Conservation (phyloP, 306 rosid species). For the Vigna unguiculata region DNA sequence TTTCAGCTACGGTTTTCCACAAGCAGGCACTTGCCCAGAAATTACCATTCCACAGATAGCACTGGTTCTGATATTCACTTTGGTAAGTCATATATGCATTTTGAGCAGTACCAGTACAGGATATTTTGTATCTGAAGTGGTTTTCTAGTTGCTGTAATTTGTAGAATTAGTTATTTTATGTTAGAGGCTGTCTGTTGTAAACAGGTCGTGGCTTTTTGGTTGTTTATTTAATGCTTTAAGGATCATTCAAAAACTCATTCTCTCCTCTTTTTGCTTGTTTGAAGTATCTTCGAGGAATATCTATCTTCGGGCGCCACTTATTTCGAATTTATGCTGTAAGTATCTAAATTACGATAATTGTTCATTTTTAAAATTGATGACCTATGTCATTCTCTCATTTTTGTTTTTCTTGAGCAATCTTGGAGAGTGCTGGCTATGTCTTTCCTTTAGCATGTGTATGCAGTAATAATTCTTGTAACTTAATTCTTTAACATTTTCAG, state of each 20-base stretch:
- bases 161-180: background rate
- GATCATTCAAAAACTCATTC: conserved; percentile 41
- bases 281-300: conserved; percentile 89
- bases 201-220: background rate
- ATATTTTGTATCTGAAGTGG: conserved; percentile 11
- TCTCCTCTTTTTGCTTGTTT: conserved; percentile 38
- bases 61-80: conserved; percentile 75
- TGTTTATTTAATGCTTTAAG: conserved; percentile 41
- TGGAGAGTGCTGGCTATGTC: background rate
- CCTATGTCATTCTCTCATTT: background rate
- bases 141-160: conserved; percentile 6
- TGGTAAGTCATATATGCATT: conserved; percentile 59
- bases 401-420: background rate
- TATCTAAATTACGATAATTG: conserved; percentile 35
- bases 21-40: conserved; percentile 91
- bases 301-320: conserved; percentile 75
- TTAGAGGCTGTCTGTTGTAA: conserved; percentile 10
- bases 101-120: conserved; percentile 11
- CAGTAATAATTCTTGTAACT: conserved; percentile 24
- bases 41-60: conserved; percentile 86
- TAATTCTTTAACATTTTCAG: conserved; percentile 59
- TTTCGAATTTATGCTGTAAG: conserved; percentile 90
- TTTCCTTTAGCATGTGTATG: background rate
- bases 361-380: conserved; percentile 30
- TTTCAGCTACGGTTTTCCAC: conserved; percentile 95